These are phyloP conservation scores for Didymella glomerata DNA, from an alignment of 2,329 filamentous ascomycete species.

Conservation along the genomic window DNA sequence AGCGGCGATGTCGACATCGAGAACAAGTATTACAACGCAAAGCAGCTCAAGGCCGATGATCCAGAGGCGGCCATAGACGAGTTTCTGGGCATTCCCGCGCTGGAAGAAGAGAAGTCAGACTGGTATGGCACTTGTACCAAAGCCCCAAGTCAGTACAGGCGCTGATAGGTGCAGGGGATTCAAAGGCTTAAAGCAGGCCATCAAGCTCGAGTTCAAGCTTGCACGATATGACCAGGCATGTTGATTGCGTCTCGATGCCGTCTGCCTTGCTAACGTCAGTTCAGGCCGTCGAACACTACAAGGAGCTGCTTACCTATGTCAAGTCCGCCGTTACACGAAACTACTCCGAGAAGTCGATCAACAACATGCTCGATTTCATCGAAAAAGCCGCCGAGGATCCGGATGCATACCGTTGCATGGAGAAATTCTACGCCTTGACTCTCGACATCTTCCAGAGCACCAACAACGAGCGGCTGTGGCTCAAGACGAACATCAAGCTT, in stretches of 20 bases:
- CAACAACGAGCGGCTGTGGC: conserved; percentile 95
- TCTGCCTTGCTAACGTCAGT: conserved; percentile 29
- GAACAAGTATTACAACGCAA: conserved; percentile 99
- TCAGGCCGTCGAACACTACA: conserved; percentile 90
- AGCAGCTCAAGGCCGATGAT: conserved; percentile 89
- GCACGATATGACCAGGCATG: conserved; percentile 81
- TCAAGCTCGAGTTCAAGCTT: conserved; percentile 96
- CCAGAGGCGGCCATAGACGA: conserved; percentile 90
- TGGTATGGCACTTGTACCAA: conserved; percentile 63
- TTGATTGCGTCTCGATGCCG: neutral
- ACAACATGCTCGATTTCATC: conserved; percentile 98
- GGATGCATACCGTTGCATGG: conserved; percentile 81
- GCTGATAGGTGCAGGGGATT: conserved; percentile 70
- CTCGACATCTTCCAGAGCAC: conserved; percentile 95
- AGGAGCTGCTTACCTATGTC: conserved; percentile 94
- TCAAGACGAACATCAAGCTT: conserved; percentile 98
- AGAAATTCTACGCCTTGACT: conserved; percentile 93
- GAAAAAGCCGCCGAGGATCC: conserved; percentile 83
- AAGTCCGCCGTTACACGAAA: conserved; percentile 96
- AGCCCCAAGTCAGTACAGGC: neutral
- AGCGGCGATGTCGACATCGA: conserved; percentile 92
- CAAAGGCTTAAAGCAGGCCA: conserved; percentile 96
- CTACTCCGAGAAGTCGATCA: conserved; percentile 99
- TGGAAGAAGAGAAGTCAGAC: conserved; percentile 92
- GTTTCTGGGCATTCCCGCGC: conserved; percentile 83